Base-by-base conservation (phyloP, 805 yeast species). In the Starmerella riodocensis region DNA sequence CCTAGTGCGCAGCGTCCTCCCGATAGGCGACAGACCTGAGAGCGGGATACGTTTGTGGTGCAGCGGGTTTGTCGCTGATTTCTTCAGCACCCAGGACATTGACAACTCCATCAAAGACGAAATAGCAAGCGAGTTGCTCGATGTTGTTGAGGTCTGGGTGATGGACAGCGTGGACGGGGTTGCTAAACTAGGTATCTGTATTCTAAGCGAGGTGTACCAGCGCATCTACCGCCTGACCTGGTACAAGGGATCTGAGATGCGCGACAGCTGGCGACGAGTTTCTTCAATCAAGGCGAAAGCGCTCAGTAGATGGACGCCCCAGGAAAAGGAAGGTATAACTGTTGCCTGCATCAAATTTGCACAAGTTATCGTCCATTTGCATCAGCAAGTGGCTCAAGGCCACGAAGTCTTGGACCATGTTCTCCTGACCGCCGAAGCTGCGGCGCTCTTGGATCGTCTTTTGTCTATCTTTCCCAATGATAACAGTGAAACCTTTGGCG, bases 331-430 rank as follows among this genome's bases (percentile, higher is more conserved):
- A 24, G 81, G 78, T 12, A 62, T 75, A 34, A 74, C 71, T 56
- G 60, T 80, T n/a, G 76, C 86, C 22, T 64, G 78, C n/a, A 63
- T 78, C 37, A 82, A 79, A 58, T 74, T 86, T 43, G 70, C 83
- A 9, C 73, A 73, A n/a, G 68, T 68, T 39, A 59, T 76, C 4
- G 67, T 71, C 1, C 84, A 78, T 42, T 28, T 40, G 11, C 46
- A 47, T 24, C 38, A 33, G 20, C 53, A 40, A 23, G 21, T 35
- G 18, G 54, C 70, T 3, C 56, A 65, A 40, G 74, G 75, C 3
- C 65, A 66, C 17, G 57, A 69, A 0, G 67, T 64, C 40, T 95
- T 88, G 53, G 70, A 71, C 38, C 64, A 63, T 27, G 48, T 59
- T 8, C 56, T 63, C 18, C 59, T 85, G 45, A 84, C 78, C 48